These are phyloP conservation scores for Chrysanthemum lavandulifolium DNA, from an alignment of 129 eudicot species.

Conservation along the genomic window DNA sequence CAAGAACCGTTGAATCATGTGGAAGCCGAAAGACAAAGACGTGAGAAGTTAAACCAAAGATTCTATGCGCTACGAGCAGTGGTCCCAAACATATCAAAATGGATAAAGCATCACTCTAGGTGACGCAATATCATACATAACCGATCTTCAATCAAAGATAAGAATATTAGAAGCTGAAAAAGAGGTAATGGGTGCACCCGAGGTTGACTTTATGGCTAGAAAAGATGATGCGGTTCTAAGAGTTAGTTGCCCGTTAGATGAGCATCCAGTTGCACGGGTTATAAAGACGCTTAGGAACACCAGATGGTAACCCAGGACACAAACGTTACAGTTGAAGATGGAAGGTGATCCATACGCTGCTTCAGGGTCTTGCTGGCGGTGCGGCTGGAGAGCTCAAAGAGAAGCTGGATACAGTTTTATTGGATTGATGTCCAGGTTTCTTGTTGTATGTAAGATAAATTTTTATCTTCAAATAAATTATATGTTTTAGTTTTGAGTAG, in stretches of 20 bases:
- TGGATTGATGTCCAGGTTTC: slow-evolving; percentile 31
- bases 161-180: slow-evolving; percentile 72
- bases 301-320: slow-evolving; percentile 54
- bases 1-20: slow-evolving; percentile 91
- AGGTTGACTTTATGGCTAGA: slow-evolving; percentile 69
- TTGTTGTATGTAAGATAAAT: slow-evolving; percentile 31
- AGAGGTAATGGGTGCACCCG: slow-evolving; percentile 43
- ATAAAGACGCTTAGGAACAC: slow-evolving; percentile 64
- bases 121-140: slow-evolving; percentile 86
- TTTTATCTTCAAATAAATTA: neutral
- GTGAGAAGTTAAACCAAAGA: slow-evolving; percentile 91
- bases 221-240: slow-evolving; percentile 66
- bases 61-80: slow-evolving; percentile 92
- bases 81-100: slow-evolving; percentile 92
- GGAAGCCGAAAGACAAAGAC: slow-evolving; percentile 94
- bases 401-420: slow-evolving; percentile 60
- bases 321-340: slow-evolving; percentile 49
- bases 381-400: slow-evolving; percentile 63
- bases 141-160: slow-evolving; percentile 82
- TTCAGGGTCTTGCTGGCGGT: slow-evolving; percentile 46
- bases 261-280: slow-evolving; percentile 76
- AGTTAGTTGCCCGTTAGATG: slow-evolving; percentile 73
- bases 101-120: slow-evolving; percentile 98
- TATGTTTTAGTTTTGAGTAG: slow-evolving; percentile 14
- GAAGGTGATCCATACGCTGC: slow-evolving; percentile 72